phyloP scores from a whole-genome alignment of 306 rosid genomes.

The Amphicarpaea edgeworthii region DNA sequence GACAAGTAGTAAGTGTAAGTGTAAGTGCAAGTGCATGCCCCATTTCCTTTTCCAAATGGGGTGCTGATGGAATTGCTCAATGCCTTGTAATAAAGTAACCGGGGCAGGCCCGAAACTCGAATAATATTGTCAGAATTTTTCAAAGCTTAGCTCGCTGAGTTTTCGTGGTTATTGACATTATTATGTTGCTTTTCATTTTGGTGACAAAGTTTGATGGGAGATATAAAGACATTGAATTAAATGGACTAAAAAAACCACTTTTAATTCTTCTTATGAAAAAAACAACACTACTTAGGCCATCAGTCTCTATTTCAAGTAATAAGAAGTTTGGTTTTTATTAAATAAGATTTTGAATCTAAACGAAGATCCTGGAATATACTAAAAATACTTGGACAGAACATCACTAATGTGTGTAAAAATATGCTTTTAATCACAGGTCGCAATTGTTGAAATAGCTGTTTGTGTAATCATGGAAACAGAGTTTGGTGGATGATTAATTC shows the following conservation, averaged over 20 bases:
- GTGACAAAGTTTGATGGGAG: not conserved
- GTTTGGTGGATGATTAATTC: slow-evolving; percentile 1
- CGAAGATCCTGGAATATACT: not conserved
- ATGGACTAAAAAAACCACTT: no score
- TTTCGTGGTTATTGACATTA: not conserved
- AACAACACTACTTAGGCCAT: no score
- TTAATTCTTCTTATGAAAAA: no score
- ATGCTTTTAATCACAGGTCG: not conserved
- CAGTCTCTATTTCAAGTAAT: not conserved
- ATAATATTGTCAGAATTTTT: slow-evolving; percentile 43
- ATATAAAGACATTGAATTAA: slow-evolving; percentile 3
- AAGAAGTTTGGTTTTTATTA: not conserved
- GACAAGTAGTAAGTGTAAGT: slow-evolving; percentile 42
- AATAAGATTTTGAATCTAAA: not conserved
- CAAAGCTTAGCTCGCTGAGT: not conserved
- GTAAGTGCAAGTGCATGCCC: not conserved
- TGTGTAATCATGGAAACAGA: not conserved
- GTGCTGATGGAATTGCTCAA: slow-evolving; percentile 11
- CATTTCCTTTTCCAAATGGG: slow-evolving; percentile 43
- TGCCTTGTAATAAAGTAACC: slow-evolving; percentile 30
- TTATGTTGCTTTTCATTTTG: slow-evolving; percentile 31
- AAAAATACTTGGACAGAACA: not conserved
- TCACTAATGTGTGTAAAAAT: not conserved
- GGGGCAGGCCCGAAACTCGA: slow-evolving; percentile 17
- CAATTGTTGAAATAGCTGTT: not conserved